Conservation (phyloP, 169 alveolate species). For the Prorocentrum cordatum region DNA sequence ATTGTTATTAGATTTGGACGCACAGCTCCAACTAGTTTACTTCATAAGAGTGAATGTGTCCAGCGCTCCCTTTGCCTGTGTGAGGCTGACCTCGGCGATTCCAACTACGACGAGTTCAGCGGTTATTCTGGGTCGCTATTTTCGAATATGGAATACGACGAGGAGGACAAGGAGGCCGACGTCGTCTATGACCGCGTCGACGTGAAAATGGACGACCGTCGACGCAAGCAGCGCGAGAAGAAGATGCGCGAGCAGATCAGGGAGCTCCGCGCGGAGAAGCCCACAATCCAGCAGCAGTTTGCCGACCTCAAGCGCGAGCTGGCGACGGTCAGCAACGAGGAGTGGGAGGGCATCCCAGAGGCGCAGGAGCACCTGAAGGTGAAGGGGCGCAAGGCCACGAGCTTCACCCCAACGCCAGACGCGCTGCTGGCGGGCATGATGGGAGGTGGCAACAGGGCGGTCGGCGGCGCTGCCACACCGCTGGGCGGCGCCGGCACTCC, state of each 20-base stretch:
- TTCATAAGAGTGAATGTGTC: too few species aligned
- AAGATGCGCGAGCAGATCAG: constrained; percentile 64
- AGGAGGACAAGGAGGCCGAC: constrained; percentile 65
- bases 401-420: too few species aligned
- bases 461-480: constrained; percentile 76
- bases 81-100: constrained; percentile 55
- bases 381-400: neutral
- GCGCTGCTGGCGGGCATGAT: too few species aligned
- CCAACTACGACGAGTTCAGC: constrained; percentile 70
- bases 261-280: constrained; percentile 68
- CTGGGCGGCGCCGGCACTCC: constrained; percentile 75
- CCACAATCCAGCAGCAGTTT: constrained; percentile 78
- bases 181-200: constrained; percentile 59
- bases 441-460: neutral
- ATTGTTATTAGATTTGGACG: too few species aligned
- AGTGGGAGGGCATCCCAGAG: constrained; percentile 67
- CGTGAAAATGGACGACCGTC: constrained; percentile 53
- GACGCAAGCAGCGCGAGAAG: constrained; percentile 64
- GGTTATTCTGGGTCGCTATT: constrained; percentile 63
- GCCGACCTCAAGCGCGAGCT: constrained; percentile 75
- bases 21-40: too few species aligned
- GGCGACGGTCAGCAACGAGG: constrained; percentile 70
- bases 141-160: constrained; percentile 58
- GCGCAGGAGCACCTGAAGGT: constrained; percentile 70
- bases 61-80: too few species aligned